phyloP scores from a whole-genome alignment of 164 flowering plant genomes.

The Vitis amurensis region DNA sequence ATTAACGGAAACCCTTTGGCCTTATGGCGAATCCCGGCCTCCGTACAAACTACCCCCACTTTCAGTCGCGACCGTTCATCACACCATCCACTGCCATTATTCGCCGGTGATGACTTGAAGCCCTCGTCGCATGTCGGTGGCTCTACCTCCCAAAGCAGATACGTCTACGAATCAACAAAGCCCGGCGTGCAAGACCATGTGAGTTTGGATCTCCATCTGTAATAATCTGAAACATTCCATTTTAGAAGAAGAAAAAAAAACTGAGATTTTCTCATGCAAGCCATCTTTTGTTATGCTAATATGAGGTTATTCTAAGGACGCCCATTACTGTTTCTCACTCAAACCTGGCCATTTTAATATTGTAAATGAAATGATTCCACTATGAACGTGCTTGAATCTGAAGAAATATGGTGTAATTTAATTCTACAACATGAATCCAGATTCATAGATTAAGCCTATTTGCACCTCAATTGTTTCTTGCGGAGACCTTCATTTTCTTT shows the following conservation, averaged over 20 bases:
- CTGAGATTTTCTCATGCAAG: neutral
- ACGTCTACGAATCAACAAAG: conserved; percentile 32
- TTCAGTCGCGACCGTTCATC: conserved; percentile 28
- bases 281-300: neutral
- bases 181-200: conserved; percentile 63
- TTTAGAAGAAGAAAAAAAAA: neutral
- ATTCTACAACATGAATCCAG: no score
- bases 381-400: neutral
- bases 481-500: neutral
- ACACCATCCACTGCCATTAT: conserved; percentile 16
- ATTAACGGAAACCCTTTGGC: conserved; percentile 75
- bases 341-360: neutral
- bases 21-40: conserved; percentile 64
- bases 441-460: no score
- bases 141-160: conserved; percentile 25
- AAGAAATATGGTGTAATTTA: no score
- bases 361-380: neutral
- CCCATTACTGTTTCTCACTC: neutral
- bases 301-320: neutral
- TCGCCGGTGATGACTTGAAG: conserved; percentile 34
- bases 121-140: conserved; percentile 10
- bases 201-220: conserved; percentile 94
- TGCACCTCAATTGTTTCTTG: neutral
- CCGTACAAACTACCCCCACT: conserved; percentile 23
- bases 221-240: conserved; percentile 13